These are phyloP conservation scores for Penicillium corylophilum DNA, from an alignment of 2,329 filamentous ascomycete species.

Conservation along the genomic window DNA sequence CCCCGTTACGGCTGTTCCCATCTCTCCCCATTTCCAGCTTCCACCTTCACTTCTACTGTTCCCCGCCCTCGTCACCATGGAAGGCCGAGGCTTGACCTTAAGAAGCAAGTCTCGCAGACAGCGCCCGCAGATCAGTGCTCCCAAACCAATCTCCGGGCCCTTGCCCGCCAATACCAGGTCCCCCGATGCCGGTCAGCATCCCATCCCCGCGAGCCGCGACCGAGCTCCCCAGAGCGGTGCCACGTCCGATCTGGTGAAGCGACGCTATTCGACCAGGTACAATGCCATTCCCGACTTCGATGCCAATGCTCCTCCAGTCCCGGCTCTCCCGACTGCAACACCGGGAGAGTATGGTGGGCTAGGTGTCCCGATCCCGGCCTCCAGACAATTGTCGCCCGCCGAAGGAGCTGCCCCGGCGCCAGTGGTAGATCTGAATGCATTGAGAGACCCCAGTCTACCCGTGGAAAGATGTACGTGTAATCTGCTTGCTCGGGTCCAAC, in stretches of 20 bases:
- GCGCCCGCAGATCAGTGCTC: constrained; percentile 60
- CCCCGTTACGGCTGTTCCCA: background rate
- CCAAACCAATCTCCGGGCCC: constrained; percentile 53
- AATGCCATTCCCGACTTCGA: constrained; percentile 71
- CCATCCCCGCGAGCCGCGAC: constrained; percentile 36
- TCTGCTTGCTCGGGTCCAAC: constrained; percentile 1
- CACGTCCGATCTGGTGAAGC: constrained; percentile 83
- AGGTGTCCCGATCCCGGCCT: constrained; percentile 43
- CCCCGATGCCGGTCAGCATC: constrained; percentile 33
- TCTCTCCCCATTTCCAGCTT: constrained; percentile 3
- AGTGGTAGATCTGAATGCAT: constrained; percentile 70
- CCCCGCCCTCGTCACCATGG: constrained; percentile 41
- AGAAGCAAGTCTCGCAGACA: constrained; percentile 58
- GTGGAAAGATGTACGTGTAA: constrained; percentile 70
- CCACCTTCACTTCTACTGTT: constrained; percentile 6
- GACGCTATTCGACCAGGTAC: constrained; percentile 90
- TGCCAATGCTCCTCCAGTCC: constrained; percentile 68
- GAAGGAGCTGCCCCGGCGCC: constrained; percentile 58
- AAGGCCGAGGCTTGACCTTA: constrained; percentile 59
- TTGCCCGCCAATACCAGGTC: constrained; percentile 38
- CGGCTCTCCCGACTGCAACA: constrained; percentile 58
- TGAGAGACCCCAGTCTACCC: constrained; percentile 75
- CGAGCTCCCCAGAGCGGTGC: constrained; percentile 49
- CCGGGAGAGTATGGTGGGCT: constrained; percentile 59
- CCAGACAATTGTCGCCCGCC: constrained; percentile 47